Evolutionary conservation across 306 rosid genomes (phyloP).

Genomic region (Vachellia collinsii): DNA sequence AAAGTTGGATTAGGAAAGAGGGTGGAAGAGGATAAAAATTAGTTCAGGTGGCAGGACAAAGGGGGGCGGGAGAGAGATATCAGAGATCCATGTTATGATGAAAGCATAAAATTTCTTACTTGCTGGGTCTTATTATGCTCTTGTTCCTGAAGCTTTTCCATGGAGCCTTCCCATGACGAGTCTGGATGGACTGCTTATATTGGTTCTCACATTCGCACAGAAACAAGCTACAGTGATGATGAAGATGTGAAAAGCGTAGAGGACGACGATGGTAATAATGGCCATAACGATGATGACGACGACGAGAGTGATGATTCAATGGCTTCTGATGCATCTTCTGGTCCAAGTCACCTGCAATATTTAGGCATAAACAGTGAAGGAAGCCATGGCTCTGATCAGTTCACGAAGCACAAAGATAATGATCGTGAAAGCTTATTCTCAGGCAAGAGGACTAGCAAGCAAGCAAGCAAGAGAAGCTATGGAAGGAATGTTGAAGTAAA

Average conservation of each 20-base stretch:
- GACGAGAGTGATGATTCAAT: slow-evolving; percentile 64
- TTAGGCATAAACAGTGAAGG: slow-evolving; percentile 37
- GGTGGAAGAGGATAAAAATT: slow-evolving; percentile 24
- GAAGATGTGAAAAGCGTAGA: slow-evolving; percentile 8
- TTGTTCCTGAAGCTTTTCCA: slow-evolving; percentile 29
- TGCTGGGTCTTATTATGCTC: neutral
- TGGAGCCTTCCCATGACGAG: slow-evolving; percentile 72
- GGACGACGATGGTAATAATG: slow-evolving; percentile 4
- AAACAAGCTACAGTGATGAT: slow-evolving; percentile 19
- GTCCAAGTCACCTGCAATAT: slow-evolving; percentile 53
- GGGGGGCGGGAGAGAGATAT: neutral
- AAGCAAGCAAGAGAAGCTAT: slow-evolving; percentile 40
- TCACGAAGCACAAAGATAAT: slow-evolving; percentile 17
- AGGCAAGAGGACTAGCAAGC: slow-evolving; percentile 44
- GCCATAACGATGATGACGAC: slow-evolving; percentile 3
- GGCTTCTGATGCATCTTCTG: slow-evolving; percentile 85
- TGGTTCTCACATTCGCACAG: slow-evolving; percentile 46
- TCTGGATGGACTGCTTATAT: slow-evolving; percentile 85
- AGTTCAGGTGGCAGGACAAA: slow-evolving; percentile 15
- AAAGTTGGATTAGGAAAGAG: slow-evolving; percentile 30
- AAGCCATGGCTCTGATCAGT: slow-evolving; percentile 32
- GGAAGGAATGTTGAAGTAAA: slow-evolving; percentile 39
- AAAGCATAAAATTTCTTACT: neutral
- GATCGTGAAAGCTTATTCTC: slow-evolving; percentile 34
- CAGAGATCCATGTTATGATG: slow-evolving; percentile 27